A percentile compares a stretch with the other conserved stretches of the same genome.
Evolutionary conservation across 2,329 filamentous ascomycete species (phyloP).

Genomic region (Ceratocystis albifundus): DNA sequence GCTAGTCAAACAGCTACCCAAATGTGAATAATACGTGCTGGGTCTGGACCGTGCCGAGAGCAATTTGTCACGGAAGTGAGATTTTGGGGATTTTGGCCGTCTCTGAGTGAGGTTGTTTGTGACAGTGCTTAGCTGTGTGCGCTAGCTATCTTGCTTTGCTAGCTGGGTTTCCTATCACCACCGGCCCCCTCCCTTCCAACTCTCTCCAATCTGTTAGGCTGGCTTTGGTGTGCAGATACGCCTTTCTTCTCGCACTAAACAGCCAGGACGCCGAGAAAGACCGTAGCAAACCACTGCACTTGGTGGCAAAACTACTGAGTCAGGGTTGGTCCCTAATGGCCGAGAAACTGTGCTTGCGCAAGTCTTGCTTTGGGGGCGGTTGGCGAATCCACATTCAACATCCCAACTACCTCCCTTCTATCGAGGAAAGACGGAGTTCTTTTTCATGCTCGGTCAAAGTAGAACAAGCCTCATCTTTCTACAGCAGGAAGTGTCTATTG

Average conservation of each 20-base stretch:
- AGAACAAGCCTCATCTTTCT: not conserved
- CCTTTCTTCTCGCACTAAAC: not conserved
- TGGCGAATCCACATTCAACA: not conserved
- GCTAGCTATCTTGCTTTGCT: not conserved
- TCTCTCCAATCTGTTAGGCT: not conserved
- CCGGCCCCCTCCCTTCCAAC: not conserved
- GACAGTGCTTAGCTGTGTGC: too few species aligned
- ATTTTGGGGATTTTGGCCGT: too few species aligned
- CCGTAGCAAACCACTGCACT: not conserved
- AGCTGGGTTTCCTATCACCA: not conserved
- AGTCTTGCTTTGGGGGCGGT: not conserved
- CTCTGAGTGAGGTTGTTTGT: too few species aligned
- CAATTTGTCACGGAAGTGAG: too few species aligned
- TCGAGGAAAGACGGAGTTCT: not conserved
- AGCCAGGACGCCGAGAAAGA: not conserved
- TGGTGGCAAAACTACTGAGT: not conserved
- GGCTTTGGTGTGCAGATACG: not conserved
- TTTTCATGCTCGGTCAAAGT: too few species aligned
- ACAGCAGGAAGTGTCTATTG: too few species aligned
- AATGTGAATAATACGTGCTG: too few species aligned
- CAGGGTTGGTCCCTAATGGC: constrained; percentile 1
- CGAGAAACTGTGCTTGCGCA: not conserved
- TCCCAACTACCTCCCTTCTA: not conserved
- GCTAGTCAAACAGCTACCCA: too few species aligned
- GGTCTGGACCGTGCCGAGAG: too few species aligned